Base-by-base conservation (phyloP, 345 rosid genomes). In the Gynandropsis gynandra region DNA sequence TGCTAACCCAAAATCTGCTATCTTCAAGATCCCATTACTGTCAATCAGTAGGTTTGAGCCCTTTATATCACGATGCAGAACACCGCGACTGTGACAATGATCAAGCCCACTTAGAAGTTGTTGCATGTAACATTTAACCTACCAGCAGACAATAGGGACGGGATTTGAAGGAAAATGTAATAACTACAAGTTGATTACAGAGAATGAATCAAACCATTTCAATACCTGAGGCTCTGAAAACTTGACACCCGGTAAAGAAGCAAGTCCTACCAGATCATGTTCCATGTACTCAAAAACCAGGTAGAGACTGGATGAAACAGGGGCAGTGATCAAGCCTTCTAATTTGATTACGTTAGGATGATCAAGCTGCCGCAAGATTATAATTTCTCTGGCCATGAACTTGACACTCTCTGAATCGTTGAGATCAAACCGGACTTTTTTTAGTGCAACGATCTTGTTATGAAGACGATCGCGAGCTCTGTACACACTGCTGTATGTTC, bases 281-380 rank as follows among this genome's bases (percentile, higher is more conserved):
- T 92, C 98, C 98, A 92, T 92, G 47, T 87, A 92, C 71, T 92
- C 98, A 7, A 92, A 87, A 62, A 92, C 76, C 65, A 92, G 93
- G 76, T 85, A 87, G 57, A 92, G 72, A 67, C 82, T 77, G 46
- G 81, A 79, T 1, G 96, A 78, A 24, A 66, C 73, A 52, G 67
- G 67, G 40, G 98, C 89, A 56, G 98, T 78, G 66, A 92, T 85
- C 72, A 92, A 65, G 42, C 95, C 96, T 73, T 92, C 84, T 74
- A 92, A 60, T 58, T 87, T 92, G 44, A 92, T 87, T 56, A 92
- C 68, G 65, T 92, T 87, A 10, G 96, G 92, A 74, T 92, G 98
- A 68, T 92, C 81, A 65, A 92, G 84, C 76, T 70, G 70, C n/a
- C 98, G 82, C 64, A 92, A 61, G 7, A 84, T 74, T 15, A 73